Base-by-base conservation (phyloP, 306 rosid species). In the Sicyos baderoa region DNA sequence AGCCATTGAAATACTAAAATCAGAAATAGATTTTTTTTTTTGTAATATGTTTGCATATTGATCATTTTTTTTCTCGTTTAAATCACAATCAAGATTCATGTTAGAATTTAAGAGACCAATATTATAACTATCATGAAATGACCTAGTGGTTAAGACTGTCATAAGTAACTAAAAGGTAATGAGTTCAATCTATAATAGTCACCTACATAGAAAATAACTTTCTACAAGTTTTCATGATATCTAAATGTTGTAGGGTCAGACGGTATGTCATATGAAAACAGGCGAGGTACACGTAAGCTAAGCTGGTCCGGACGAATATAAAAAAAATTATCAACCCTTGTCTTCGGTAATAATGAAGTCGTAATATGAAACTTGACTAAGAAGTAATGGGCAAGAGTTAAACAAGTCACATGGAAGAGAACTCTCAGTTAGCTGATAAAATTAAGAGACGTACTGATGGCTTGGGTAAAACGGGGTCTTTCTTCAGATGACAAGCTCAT, bases 381-480 rank as follows among this genome's bases (percentile, higher is more conserved):
- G 44, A 37, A 37, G 5, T 37, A 37, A 37, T 5, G 7, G 54
- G 40, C 7, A 6, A 18, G 40, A 21, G 21, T 11, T 14, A 42
- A n/a, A 63, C 16, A 65, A 18, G 37, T 45, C 25, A 23, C 40
- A 66, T 13, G 54, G 17, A 56, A 1, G 63, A 19, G 16, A 68
- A 72, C 66, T 9, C 60, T 42, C 74, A 17, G 19, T 22, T 45
- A 22, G 72, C 23, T 58, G 66, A 21, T 54, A 71, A 79, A 42
- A 23, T 65, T 55, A 72, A 53, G 70, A 74, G 72, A 82, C 93
- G 47, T 88, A 91, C 96, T 72, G 62, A 91, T 18, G 67, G 97
- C 97, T 82, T 82, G 97, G 75, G 89, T 84, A 76, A 91, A 86
- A 53, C 78, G 87, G 79, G 86, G 89, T 78, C 76, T 91, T 53